phyloP scores from a whole-genome alignment of 2,329 filamentous ascomycete genomes.

The Paramyrothecium roridum region DNA sequence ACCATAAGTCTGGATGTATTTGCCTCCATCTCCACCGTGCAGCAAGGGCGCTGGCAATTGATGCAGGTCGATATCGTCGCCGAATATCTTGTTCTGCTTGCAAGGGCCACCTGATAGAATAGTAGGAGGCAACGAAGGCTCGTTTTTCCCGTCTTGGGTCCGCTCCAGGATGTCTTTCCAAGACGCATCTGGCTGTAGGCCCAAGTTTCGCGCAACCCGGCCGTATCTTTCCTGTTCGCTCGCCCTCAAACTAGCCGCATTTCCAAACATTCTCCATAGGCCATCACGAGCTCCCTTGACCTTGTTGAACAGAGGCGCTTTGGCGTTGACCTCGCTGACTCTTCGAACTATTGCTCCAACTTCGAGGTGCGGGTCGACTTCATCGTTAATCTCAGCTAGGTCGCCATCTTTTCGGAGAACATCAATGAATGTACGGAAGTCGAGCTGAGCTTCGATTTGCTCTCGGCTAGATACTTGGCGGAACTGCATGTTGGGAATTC shows the following conservation, averaged over 20 bases:
- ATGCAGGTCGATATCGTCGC: slow-evolving; percentile 37
- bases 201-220: slow-evolving; percentile 38
- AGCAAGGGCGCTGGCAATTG: slow-evolving; percentile 38
- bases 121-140: slow-evolving; percentile 28
- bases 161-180: slow-evolving; percentile 30
- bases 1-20: slow-evolving; percentile 48
- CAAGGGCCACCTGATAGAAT: slow-evolving; percentile 33
- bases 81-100: slow-evolving; percentile 37
- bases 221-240: slow-evolving; percentile 29
- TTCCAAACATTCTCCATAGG: slow-evolving; percentile 45
- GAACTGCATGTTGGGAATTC: neutral
- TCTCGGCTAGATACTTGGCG: neutral
- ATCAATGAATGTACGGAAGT: slow-evolving; percentile 44
- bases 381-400: slow-evolving; percentile 38
- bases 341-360: slow-evolving; percentile 42
- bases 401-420: slow-evolving; percentile 37
- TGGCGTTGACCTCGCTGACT: slow-evolving; percentile 40
- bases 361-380: slow-evolving; percentile 42
- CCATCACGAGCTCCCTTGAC: slow-evolving; percentile 41
- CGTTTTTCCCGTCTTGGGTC: slow-evolving; percentile 28
- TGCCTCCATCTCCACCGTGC: slow-evolving; percentile 43
- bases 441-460: slow-evolving; percentile 18
- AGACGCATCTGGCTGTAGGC: slow-evolving; percentile 30
- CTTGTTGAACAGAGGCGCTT: slow-evolving; percentile 50
- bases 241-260: slow-evolving; percentile 33